These are phyloP conservation scores for Moesziomyces parantarcticus DNA, from an alignment of 1,284 basidiomycete genomes.

Conservation along the genomic window DNA sequence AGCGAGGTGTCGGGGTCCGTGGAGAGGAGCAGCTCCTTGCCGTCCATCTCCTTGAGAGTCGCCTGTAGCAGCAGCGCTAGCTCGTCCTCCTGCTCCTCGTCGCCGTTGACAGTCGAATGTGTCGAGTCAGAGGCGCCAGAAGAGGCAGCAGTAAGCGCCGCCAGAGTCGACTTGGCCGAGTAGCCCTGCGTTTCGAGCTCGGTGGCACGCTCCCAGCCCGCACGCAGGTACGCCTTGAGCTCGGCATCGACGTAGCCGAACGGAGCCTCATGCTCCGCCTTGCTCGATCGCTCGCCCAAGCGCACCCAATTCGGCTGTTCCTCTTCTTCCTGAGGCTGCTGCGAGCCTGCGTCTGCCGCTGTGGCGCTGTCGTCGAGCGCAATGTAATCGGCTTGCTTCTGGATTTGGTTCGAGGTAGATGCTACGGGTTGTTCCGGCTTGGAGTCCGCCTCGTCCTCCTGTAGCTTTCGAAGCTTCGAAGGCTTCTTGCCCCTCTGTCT, in stretches of 20 bases:
- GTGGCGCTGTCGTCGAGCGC: slow-evolving; percentile 15
- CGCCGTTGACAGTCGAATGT: slow-evolving; percentile 9
- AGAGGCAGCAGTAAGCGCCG: slow-evolving; percentile 11
- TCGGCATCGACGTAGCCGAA: slow-evolving; percentile 62
- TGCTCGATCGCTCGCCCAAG: slow-evolving; percentile 30
- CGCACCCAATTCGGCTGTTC: slow-evolving; percentile 38
- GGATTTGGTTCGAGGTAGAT: slow-evolving; percentile 22
- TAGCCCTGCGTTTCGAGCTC: slow-evolving; percentile 41
- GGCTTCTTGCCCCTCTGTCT: slow-evolving; percentile 53
- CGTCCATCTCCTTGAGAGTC: slow-evolving; percentile 61
- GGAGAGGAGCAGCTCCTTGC: slow-evolving; percentile 60
- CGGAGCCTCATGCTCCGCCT: slow-evolving; percentile 51
- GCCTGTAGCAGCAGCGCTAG: slow-evolving; percentile 58
- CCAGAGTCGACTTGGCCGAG: slow-evolving; percentile 27
- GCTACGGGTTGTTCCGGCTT: slow-evolving; percentile 16
- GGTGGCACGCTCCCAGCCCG: slow-evolving; percentile 35
- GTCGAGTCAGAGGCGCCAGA: background rate
- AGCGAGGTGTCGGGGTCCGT: slow-evolving; percentile 64
- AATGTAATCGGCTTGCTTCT: slow-evolving; percentile 31
- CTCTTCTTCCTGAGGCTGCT: slow-evolving; percentile 4
- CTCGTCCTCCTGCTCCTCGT: slow-evolving; percentile 46
- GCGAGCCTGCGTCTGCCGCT: background rate
- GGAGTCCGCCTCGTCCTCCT: slow-evolving; percentile 18
- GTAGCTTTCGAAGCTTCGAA: slow-evolving; percentile 35
- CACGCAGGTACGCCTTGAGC: slow-evolving; percentile 58